Conservation (phyloP, 441 rosid genomes). For the Gossypium trilobum region DNA sequence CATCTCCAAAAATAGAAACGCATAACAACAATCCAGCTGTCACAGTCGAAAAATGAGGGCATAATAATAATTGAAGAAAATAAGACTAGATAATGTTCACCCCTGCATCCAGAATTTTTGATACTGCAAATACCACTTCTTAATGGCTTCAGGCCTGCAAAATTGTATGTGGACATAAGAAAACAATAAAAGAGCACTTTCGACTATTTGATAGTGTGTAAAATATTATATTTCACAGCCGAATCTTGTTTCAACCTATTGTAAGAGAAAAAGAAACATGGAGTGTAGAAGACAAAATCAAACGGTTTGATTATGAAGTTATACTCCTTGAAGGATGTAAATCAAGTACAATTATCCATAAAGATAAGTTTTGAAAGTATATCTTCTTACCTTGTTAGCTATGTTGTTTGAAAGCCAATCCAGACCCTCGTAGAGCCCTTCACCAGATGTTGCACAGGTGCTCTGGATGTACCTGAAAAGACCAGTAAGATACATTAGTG, state of each 20-base stretch:
- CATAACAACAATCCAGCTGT: constrained; percentile 22
- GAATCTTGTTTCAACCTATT: neutral
- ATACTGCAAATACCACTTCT: constrained; percentile 18
- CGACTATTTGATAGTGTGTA: neutral
- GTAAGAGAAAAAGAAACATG: neutral
- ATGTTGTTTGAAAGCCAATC: constrained; percentile 63
- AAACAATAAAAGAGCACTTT: neutral
- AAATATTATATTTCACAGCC: neutral
- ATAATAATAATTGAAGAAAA: neutral
- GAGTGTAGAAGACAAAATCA: neutral
- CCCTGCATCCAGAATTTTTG: constrained; percentile 40
- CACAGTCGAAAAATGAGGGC: neutral
- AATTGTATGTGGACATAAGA: neutral
- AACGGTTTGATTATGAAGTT: neutral
- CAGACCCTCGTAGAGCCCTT: constrained; percentile 57
- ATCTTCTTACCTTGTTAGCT: constrained; percentile 37
- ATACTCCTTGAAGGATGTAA: neutral
- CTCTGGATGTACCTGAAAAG: constrained; percentile 70
- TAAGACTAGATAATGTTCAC: constrained; percentile 36
- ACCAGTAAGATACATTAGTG: constrained; percentile 1
- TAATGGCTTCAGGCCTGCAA: constrained; percentile 30
- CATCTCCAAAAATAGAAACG: constrained; percentile 8
- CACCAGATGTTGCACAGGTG: constrained; percentile 61
- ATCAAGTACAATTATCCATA: neutral
- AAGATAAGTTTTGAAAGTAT: neutral